A percentile compares a stretch with the other conserved stretches of the same genome.
These are phyloP conservation scores for Verticillium albo-atrum DNA, from an alignment of 2,329 filamentous ascomycete genomes.

Conservation along the genomic window DNA sequence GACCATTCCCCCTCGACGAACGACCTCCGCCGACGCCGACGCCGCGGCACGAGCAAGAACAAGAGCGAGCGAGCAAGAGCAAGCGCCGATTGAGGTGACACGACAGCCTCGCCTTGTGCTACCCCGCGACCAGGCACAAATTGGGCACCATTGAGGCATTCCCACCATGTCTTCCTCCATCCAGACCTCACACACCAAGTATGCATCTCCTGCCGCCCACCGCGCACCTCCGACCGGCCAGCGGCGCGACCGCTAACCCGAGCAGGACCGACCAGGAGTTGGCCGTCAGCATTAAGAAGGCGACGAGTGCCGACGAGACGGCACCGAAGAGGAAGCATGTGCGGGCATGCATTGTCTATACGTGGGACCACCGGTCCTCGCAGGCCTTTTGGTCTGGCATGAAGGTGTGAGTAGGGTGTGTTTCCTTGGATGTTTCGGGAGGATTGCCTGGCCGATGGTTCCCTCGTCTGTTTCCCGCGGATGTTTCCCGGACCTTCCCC, in stretches of 20 bases:
- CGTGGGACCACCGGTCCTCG: conserved; percentile 97
- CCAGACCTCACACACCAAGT: conserved; percentile 14
- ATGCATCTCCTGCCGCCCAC: not conserved
- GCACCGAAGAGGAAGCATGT: conserved; percentile 86
- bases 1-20: too few relatives aligned
- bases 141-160: not conserved
- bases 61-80: too few relatives aligned
- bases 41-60: too few relatives aligned
- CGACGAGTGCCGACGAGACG: conserved; percentile 63
- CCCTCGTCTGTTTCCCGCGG: not conserved
- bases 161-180: conserved; percentile 12
- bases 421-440: too few relatives aligned
- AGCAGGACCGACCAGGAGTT: conserved; percentile 65
- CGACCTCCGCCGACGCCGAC: too few relatives aligned
- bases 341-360: conserved; percentile 95
- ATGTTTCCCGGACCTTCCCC: too few relatives aligned
- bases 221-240: too few relatives aligned
- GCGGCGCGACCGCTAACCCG: conserved; percentile 7
- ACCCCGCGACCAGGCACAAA: not conserved
- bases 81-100: too few relatives aligned
- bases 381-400: conserved; percentile 95
- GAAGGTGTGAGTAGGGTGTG: conserved; percentile 96
- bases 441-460: too few relatives aligned
- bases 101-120: not conserved
- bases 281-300: conserved; percentile 66